Conservation (phyloP, 2,329 filamentous ascomycete species). For the Taxawa tesnikishii region DNA sequence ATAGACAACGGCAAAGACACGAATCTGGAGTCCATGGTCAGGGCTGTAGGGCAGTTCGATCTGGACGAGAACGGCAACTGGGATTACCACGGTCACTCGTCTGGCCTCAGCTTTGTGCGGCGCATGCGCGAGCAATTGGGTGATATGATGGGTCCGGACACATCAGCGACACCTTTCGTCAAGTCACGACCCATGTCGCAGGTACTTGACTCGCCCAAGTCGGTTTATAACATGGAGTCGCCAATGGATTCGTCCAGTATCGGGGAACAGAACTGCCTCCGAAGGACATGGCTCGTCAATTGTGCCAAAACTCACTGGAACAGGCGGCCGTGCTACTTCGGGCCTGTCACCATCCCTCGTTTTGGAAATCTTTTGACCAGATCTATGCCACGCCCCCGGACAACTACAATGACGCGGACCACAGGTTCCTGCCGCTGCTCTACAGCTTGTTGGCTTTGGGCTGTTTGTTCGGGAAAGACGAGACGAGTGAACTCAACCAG, state of each 20-base stretch:
- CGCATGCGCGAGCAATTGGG: slow-evolving; percentile 82
- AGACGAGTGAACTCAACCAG: slow-evolving; percentile 21
- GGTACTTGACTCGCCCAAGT: slow-evolving; percentile 54
- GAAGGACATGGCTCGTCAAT: slow-evolving; percentile 40
- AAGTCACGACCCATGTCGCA: slow-evolving; percentile 40
- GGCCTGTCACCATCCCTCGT: slow-evolving; percentile 70
- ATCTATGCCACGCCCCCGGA: slow-evolving; percentile 57
- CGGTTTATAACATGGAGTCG: slow-evolving; percentile 48
- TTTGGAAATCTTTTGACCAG: slow-evolving; percentile 63
- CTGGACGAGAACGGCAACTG: slow-evolving; percentile 83
- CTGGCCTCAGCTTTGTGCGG: slow-evolving; percentile 76
- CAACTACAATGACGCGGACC: slow-evolving; percentile 31
- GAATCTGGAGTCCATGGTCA: slow-evolving; percentile 86
- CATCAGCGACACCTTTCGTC: slow-evolving; percentile 46
- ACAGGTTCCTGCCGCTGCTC: slow-evolving; percentile 34
- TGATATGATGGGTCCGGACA: slow-evolving; percentile 55
- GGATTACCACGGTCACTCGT: slow-evolving; percentile 92
- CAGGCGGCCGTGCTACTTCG: slow-evolving; percentile 53
- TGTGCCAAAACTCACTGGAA: slow-evolving; percentile 49
- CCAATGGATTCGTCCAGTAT: slow-evolving; percentile 44
- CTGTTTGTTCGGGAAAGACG: slow-evolving; percentile 31
- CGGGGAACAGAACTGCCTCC: slow-evolving; percentile 56
- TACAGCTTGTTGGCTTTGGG: slow-evolving; percentile 37
- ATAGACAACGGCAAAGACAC: slow-evolving; percentile 47
- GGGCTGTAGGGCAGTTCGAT: slow-evolving; percentile 80